A percentile compares a stretch with the other conserved stretches of the same genome.
These are phyloP conservation scores for Coniferiporia sulphurascens DNA, from an alignment of 1,284 basidiomycete genomes.

Conservation along the genomic window DNA sequence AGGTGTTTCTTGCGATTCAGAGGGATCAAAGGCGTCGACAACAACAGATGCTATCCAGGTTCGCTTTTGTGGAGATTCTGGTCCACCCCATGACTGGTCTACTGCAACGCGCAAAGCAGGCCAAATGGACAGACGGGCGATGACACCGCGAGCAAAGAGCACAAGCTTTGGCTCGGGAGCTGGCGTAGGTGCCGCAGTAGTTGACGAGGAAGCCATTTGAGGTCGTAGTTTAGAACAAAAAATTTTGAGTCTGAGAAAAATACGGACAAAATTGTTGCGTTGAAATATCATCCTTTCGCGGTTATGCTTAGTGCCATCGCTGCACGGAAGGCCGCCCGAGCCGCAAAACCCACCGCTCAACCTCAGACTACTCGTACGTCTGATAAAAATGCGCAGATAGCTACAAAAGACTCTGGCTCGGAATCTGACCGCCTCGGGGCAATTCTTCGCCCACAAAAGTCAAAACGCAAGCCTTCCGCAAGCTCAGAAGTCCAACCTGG, in stretches of 20 bases:
- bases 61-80: slow-evolving; percentile 65
- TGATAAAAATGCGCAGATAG: background rate
- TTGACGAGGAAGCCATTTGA: slow-evolving; percentile 15
- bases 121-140: slow-evolving; percentile 79
- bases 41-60: slow-evolving; percentile 78
- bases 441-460: background rate
- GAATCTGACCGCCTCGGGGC: slow-evolving; percentile 1
- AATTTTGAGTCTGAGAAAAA: background rate
- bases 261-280: background rate
- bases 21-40: slow-evolving; percentile 76
- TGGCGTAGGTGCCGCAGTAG: slow-evolving; percentile 16
- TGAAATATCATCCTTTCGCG: background rate
- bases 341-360: slow-evolving; percentile 3
- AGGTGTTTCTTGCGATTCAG: slow-evolving; percentile 34
- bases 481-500: background rate
- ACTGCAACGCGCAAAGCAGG: slow-evolving; percentile 80
- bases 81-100: slow-evolving; percentile 78
- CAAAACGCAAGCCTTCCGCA: slow-evolving; percentile 8
- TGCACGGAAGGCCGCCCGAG: slow-evolving; percentile 15
- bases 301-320: slow-evolving; percentile 18
- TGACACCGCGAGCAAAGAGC: slow-evolving; percentile 78
- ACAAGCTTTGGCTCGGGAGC: slow-evolving; percentile 41
- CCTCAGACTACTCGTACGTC: background rate
- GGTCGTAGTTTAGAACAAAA: background rate
- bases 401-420: slow-evolving; percentile 1